phyloP scores from a whole-genome alignment of 176 grass and related monocot species.

The Bothriochloa decipiens region DNA sequence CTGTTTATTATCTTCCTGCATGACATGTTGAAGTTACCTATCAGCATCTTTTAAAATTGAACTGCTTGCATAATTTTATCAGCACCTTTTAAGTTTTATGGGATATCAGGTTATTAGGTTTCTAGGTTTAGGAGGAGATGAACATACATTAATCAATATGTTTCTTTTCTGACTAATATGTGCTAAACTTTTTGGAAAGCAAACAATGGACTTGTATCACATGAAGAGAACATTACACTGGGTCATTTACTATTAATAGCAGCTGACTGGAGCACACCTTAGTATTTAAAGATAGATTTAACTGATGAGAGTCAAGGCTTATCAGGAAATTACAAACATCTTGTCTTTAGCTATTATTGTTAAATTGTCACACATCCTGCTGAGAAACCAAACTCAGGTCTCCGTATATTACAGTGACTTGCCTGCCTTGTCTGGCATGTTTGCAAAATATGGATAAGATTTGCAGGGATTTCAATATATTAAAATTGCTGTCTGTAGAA shows the following conservation, averaged over 20 bases:
- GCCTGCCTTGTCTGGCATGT: slow-evolving; percentile 15
- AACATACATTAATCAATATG: neutral
- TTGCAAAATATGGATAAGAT: slow-evolving; percentile 5
- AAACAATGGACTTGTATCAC: slow-evolving; percentile 2
- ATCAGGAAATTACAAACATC: neutral
- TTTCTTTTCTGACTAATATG: neutral
- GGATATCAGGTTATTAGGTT: slow-evolving; percentile 12
- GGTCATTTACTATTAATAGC: neutral
- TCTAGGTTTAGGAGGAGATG: slow-evolving; percentile 20
- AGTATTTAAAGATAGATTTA: slow-evolving; percentile 7
- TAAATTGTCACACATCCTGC: slow-evolving; percentile 2
- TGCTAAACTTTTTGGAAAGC: neutral
- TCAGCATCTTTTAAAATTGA: neutral
- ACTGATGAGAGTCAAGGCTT: slow-evolving; percentile 6
- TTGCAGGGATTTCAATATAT: slow-evolving; percentile 17
- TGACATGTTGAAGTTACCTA: slow-evolving; percentile 11
- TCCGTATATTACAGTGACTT: neutral
- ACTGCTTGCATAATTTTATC: neutral
- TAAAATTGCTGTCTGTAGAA: slow-evolving; percentile 1
- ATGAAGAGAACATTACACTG: neutral
- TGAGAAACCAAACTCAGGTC: neutral
- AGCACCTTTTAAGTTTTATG: neutral
- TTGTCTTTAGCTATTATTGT: neutral
- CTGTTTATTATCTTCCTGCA: slow-evolving; percentile 8
- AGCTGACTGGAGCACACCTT: neutral